Evolutionary conservation across 1,284 basidiomycete genomes (phyloP), one percentile per base, ranked within the genome.

Genomic region (Boletus semigastroideus): DNA sequence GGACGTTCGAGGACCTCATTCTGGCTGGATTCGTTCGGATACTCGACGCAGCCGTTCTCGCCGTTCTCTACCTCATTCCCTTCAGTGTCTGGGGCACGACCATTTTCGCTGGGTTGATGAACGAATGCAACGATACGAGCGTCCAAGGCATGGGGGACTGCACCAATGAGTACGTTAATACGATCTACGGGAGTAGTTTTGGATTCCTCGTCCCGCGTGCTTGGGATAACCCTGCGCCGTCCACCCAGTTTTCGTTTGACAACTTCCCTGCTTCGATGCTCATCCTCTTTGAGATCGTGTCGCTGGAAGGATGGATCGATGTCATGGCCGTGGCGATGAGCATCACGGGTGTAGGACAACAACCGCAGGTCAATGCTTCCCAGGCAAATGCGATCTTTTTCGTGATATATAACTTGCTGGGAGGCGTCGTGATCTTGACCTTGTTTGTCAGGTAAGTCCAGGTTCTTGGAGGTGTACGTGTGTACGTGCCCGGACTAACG

Each of bases 31-130:
- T 88, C 2, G 72, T 81, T 17, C 87, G 92, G 61, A 95, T 99
- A 56, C 60, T 97, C 49, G 94, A 98, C 61, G 96, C 96, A 0
- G 92, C 89, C 0, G 71, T 98, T 47, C 83, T 99, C n/a, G 93
- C 95, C 42, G 83, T 97, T 48, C 78, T 98, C 45, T 94, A 98
- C 73, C 88, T 98, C 80, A 92, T 99, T 58, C 96, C 96, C 0
- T 98, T 94, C 65, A 95, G 96, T 5, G 87, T 98, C 1, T 98
- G 96, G 95, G 96, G 94, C 6, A 82, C 94, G 53, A 98, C 96
- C 63, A 90, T 98, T 66, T 98, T 98, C 70, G 78, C 86, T 1
- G 94, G 94, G 8, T 74, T 87, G 53, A 84, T 96, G 71, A 94
- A 90, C 68, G 70, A 76, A 42, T 99, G 96, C 76, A 98, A 93